Percentiles rank a stretch among this genome's conserved stretches.
Conservation (phyloP, 305 asterid genomes). For the Fraxinus sp. region DNA sequence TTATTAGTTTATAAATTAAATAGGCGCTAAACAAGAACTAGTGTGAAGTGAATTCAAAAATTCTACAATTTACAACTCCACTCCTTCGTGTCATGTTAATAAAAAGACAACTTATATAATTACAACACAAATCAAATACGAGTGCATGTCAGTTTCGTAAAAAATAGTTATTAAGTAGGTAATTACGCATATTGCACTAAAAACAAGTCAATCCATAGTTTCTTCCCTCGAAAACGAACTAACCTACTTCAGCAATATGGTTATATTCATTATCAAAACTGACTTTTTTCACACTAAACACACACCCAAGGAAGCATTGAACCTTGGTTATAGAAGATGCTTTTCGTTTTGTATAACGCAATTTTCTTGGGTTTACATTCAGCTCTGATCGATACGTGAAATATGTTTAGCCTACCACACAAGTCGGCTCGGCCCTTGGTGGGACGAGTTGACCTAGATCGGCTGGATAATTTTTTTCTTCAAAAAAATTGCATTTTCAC, state of each 20-base stretch:
- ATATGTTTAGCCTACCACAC: background rate
- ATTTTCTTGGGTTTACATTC: background rate
- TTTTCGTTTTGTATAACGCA: slow-evolving; percentile 23
- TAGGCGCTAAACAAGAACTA: background rate
- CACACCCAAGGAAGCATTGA: background rate
- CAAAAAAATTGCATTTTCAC: background rate
- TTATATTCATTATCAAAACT: background rate
- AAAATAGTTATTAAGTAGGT: slow-evolving; percentile 31
- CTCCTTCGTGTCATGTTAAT: background rate
- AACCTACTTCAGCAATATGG: background rate
- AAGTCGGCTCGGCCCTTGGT: too few species aligned
- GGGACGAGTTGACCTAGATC: background rate
- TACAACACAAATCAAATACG: background rate
- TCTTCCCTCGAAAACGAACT: background rate
- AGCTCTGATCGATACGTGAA: background rate
- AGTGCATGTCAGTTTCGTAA: slow-evolving; percentile 37
- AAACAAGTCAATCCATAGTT: background rate
- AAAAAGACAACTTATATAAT: background rate
- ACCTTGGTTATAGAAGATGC: background rate
- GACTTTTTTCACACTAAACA: background rate
- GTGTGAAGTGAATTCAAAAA: background rate
- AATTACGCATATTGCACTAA: slow-evolving; percentile 29
- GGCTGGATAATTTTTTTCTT: too few species aligned
- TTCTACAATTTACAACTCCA: background rate
- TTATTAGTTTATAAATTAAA: background rate